Conservation (phyloP, 306 rosid species). For the Lagenaria siceraria region DNA sequence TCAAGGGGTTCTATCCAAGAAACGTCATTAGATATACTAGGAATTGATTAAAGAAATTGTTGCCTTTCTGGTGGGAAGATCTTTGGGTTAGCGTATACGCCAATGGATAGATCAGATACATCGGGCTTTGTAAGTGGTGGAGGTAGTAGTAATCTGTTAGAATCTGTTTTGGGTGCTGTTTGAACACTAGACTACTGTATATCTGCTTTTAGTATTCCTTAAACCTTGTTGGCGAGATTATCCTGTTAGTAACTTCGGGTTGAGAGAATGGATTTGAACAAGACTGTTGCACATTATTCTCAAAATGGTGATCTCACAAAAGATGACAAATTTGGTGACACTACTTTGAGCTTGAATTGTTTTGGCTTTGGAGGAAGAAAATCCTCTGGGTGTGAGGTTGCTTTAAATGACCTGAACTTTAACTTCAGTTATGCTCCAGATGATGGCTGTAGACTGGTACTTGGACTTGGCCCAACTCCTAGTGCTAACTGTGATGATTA, state of each 20-base stretch:
- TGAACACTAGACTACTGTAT: too few relatives aligned
- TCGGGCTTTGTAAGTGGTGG: slow-evolving; percentile 94
- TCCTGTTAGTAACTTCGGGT: slow-evolving; percentile 21
- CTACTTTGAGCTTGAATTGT: slow-evolving; percentile 55
- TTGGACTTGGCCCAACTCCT: slow-evolving; percentile 92
- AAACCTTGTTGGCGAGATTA: slow-evolving; percentile 26
- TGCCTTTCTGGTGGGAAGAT: slow-evolving; percentile 14
- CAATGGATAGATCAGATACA: slow-evolving; percentile 84
- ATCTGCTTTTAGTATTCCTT: slow-evolving; percentile 20
- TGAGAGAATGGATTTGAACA: slow-evolving; percentile 72
- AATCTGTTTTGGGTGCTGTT: slow-evolving; percentile 23
- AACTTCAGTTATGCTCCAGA: slow-evolving; percentile 41
- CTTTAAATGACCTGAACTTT: slow-evolving; percentile 28
- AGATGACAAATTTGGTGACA: slow-evolving; percentile 53
- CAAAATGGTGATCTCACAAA: slow-evolving; percentile 41
- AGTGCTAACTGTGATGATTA: slow-evolving; percentile 51
- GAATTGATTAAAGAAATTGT: slow-evolving; percentile 10
- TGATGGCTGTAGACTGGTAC: slow-evolving; percentile 82
- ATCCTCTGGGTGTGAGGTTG: slow-evolving; percentile 27
- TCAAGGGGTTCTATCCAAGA: slow-evolving; percentile 80
- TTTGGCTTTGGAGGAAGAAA: slow-evolving; percentile 45
- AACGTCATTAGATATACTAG: slow-evolving; percentile 65
- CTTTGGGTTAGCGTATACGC: slow-evolving; percentile 7
- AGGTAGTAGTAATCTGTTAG: slow-evolving; percentile 15
- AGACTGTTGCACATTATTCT: slow-evolving; percentile 37